These are phyloP conservation scores for Citrus maxima DNA, from an alignment of 345 rosid genomes.

Conservation along the genomic window DNA sequence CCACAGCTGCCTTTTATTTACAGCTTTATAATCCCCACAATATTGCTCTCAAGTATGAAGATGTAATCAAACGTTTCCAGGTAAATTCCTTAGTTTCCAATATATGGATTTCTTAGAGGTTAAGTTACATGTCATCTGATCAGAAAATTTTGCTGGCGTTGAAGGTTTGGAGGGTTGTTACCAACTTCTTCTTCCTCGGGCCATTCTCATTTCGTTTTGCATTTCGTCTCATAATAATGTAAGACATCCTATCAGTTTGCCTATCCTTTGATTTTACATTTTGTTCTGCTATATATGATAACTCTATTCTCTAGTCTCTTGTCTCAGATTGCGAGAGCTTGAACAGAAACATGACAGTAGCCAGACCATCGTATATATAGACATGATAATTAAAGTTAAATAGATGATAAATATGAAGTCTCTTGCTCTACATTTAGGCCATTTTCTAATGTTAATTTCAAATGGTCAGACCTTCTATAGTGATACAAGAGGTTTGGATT, in stretches of 20 bases:
- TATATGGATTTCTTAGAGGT: background rate
- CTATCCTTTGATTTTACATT: background rate
- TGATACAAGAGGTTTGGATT: background rate
- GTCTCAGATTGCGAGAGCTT: background rate
- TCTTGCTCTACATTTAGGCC: background rate
- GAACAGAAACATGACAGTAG: too few relatives aligned
- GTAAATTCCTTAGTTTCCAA: conserved; percentile 10
- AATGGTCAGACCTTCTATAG: background rate
- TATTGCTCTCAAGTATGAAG: conserved; percentile 45
- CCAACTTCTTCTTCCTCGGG: conserved; percentile 60
- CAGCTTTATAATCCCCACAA: conserved; percentile 31
- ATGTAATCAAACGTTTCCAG: conserved; percentile 52
- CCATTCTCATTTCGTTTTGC: conserved; percentile 52
- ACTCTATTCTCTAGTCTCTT: background rate
- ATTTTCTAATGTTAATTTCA: background rate
- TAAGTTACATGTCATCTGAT: background rate
- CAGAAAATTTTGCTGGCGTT: background rate
- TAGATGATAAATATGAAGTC: background rate
- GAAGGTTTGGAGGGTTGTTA: conserved; percentile 66
- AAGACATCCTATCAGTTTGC: conserved; percentile 12
- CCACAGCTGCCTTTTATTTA: conserved; percentile 44
- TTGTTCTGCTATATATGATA: background rate
- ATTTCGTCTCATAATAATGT: conserved; percentile 52
- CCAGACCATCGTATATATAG: too few relatives aligned
- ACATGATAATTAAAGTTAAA: background rate